Base-by-base conservation (phyloP, 768 basidiomycete species). In the Zangia roseola region DNA sequence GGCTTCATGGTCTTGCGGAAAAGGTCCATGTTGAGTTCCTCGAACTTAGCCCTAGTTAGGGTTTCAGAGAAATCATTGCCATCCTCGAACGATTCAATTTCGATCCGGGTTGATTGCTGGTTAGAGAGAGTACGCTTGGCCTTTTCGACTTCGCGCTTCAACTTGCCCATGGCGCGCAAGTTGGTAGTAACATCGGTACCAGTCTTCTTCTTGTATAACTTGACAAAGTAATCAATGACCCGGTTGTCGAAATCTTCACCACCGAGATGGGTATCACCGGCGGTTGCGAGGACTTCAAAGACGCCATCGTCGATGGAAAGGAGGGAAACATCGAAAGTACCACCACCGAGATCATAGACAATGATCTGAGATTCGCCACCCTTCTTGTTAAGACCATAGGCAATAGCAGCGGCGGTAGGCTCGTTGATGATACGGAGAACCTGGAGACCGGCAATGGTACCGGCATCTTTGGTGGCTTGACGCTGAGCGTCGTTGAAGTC, bases 1-100 rank as follows among this genome's bases (percentile, higher is more conserved):
- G 95, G 95, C 78, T 94, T 94, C 91, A 98, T 92, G 28, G 95
- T 99, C 83, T 95, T 95, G 64, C 95, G 82, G 89, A 99, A 99
- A 44, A 98, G 83, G 63, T 99, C 95, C 77, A 97, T 88, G 83
- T 95, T 97, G 57, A 97, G 80, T 71, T 98, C 94, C 71, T 98
- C 95, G 67, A 99, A 98, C 74, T 97, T 98, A 76, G 95, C 95
- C 46, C 95, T 85, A 45, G 95, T 98, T 26, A 98, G 82, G 6
- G 91, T 91, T 80, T 97, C 95, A 28, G 93, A 90, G 64, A 97
- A 92, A 77, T 99, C 95, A 60, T 95, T 94, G 56, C 95, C 95
- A 61, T 85, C 83, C 70, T 94, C 94, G 72, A 98, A 97, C 24
- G 83, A 82, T 73, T 99, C 95, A 53, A 99, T 95, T 69, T 99